Conservation (phyloP, 2,329 filamentous ascomycete genomes). For the Exserohilum turcica region DNA sequence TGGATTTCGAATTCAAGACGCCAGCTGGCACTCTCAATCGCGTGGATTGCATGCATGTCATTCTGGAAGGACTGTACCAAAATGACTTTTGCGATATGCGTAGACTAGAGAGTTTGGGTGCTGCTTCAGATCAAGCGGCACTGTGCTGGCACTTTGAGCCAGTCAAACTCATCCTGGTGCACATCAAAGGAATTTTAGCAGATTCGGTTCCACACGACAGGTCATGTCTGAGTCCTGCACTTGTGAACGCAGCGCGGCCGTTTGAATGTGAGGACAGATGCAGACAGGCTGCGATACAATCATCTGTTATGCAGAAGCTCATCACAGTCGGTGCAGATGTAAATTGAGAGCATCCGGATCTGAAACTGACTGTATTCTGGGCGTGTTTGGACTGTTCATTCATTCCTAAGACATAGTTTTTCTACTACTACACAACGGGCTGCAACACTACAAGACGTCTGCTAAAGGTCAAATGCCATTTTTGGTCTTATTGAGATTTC, state of each 20-base stretch:
- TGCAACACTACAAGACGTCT: not conserved
- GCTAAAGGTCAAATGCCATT: not conserved
- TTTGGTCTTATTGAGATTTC: not conserved
- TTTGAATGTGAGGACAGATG: not conserved
- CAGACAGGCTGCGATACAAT: not conserved
- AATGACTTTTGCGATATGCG: conserved; percentile 1
- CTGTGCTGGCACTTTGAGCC: conserved; percentile 5
- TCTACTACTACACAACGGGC: not conserved
- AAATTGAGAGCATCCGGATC: not conserved
- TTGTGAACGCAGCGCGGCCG: not conserved
- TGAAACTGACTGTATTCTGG: not conserved
- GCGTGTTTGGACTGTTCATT: not conserved
- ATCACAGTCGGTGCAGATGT: conserved; percentile 5
- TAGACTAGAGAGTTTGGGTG: not conserved
- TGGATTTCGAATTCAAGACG: conserved; percentile 1
- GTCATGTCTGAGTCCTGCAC: not conserved
- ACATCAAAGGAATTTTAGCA: not conserved
- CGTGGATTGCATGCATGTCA: not conserved
- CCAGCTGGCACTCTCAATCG: not conserved
- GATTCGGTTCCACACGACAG: not conserved
- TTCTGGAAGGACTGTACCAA: not conserved
- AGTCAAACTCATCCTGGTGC: not conserved
- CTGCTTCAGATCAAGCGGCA: conserved; percentile 3
- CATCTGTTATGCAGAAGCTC: not conserved
- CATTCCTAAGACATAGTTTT: not conserved